These are phyloP conservation scores for Heliosperma pusillum DNA, from an alignment of 148 eudicot species.

Conservation along the genomic window DNA sequence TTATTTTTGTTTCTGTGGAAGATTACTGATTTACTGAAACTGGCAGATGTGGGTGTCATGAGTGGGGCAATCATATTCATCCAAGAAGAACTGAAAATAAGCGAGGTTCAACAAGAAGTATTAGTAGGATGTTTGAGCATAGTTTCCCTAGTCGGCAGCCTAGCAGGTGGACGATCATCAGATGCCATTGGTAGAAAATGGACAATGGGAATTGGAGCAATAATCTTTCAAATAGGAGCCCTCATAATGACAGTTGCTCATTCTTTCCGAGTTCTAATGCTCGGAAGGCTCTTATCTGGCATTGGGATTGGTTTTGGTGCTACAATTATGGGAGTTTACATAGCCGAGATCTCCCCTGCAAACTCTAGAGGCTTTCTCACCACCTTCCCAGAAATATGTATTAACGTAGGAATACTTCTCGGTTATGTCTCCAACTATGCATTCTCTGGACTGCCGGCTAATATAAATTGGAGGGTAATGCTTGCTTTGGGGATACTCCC, in stretches of 20 bases:
- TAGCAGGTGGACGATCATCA: slow-evolving; percentile 40
- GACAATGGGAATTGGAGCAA: slow-evolving; percentile 41
- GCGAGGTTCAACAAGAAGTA: slow-evolving; percentile 39
- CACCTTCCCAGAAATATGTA: slow-evolving; percentile 42
- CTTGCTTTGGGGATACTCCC: slow-evolving; percentile 79
- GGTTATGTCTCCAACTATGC: slow-evolving; percentile 48
- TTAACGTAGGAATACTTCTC: slow-evolving; percentile 38
- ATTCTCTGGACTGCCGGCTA: slow-evolving; percentile 36
- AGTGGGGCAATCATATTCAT: slow-evolving; percentile 49
- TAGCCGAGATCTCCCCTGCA: slow-evolving; percentile 46
- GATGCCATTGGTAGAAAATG: slow-evolving; percentile 51
- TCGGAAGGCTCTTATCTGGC: slow-evolving; percentile 41
- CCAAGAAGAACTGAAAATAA: slow-evolving; percentile 36
- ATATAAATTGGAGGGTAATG: slow-evolving; percentile 52
- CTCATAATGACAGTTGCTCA: slow-evolving; percentile 36
- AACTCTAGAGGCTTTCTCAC: slow-evolving; percentile 39
- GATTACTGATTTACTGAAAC: not conserved
- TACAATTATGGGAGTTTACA: slow-evolving; percentile 39
- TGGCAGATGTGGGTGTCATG: slow-evolving; percentile 43
- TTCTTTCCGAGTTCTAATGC: slow-evolving; percentile 30
- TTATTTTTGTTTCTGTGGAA: not conserved
- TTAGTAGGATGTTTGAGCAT: slow-evolving; percentile 41
- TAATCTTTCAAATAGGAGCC: slow-evolving; percentile 36
- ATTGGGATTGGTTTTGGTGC: slow-evolving; percentile 41
- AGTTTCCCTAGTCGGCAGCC: slow-evolving; percentile 37